Evolutionary conservation across 495 filamentous ascomycete species (phyloP), one percentile per base, ranked within the genome.

Genomic region (Rusavskia elegans): DNA sequence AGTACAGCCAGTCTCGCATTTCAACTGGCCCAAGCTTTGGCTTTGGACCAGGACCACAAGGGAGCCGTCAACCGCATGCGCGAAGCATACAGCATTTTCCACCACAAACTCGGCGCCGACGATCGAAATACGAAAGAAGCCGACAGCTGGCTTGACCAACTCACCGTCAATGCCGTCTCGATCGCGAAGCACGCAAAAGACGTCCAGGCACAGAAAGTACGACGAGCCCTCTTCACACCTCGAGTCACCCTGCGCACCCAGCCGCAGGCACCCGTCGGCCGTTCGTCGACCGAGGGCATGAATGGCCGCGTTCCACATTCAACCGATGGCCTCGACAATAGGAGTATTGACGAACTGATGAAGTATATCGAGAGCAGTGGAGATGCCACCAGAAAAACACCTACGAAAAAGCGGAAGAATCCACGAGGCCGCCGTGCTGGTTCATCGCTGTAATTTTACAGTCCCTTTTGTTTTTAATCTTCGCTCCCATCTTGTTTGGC

Each of bases 91-190:
- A 92, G 84, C 68, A 93, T 97, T 66, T 99, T 99, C 80, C 78
- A 85, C 44, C 67, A 69, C 45, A 76, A 87, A 59, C 79, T 97
- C 0, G 93, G 93, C 29, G 72, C 85, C 10, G 80, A 93, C 17
- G 87, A 96, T 66, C 83, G 84, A 58, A 96, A 97, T 70, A 99
- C 93, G 53, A 92, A 92, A 71, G 89, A 95, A 65, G 85, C 84
- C 19, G 83, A 88, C 70, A 84, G 76, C 52, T 97, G 92, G 93
- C 77, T 97, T n/a, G 86, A 90, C 63, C 88, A 95, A 69, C 78
- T 99, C 41, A 95, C 89, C 0, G 82, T 87, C 63, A 95, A 90
- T 57, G 93, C 93, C 39, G 93, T 99, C 41, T 83, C 80, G 27
- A 84, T 95, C 48, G 88, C 87, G 10, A 95, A 88, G 71, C 87